Evolutionary conservation across 2,329 filamentous ascomycete genomes (phyloP), one percentile per base, ranked within the genome.

Genomic region (Delphinella strobiligena): DNA sequence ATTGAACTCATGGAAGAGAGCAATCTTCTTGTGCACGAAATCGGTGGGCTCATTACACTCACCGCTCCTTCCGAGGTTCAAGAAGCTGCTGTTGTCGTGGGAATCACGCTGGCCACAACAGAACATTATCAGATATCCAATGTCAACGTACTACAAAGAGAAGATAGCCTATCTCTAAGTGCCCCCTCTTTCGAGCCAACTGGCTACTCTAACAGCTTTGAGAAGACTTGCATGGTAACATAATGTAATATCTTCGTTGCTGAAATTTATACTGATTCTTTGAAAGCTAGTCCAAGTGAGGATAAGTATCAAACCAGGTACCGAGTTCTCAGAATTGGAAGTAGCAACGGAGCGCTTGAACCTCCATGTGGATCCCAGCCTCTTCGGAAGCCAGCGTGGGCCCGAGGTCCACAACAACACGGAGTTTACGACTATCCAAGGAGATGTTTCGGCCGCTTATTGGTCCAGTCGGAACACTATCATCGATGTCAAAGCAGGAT

Each of bases 41-140:
- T 65, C 12, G 48, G 50, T 15, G 63, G 63, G n/a, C 60, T 51
- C 44, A 51, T 66, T 15, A 54, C 54, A 32, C 49, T 67, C 24
- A 47, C 53, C n/a, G 48, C 52, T 30, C 61, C 58, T 7, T 53
- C 53, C 12, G 40, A 48, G 0, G 49, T 50, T 19, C 62, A 66
- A 47, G 45, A 52, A 4, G 43, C 48, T 7, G 60, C 60, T 12
- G 49, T 66, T n/a, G 41, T 49, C 29, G 53, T 57, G 1, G 57
- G 52, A 29, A 38, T 64, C 15, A 53, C 53, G 1, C 61, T 62
- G 37, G 60, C 61, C 1, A 56, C 59, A 5, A 61, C 59, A 2
- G 42, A 48, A 4, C 52, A 54, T 1, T 54, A 59, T 24, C 45
- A 53, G 19, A 47, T 59, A 2, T 45, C 51, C 31, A 51, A 48